A percentile compares a stretch with the other conserved stretches of the same genome.
Evolutionary conservation across 78 protist species (phyloP).

Genomic region (Dictyostelium discoideum): DNA sequence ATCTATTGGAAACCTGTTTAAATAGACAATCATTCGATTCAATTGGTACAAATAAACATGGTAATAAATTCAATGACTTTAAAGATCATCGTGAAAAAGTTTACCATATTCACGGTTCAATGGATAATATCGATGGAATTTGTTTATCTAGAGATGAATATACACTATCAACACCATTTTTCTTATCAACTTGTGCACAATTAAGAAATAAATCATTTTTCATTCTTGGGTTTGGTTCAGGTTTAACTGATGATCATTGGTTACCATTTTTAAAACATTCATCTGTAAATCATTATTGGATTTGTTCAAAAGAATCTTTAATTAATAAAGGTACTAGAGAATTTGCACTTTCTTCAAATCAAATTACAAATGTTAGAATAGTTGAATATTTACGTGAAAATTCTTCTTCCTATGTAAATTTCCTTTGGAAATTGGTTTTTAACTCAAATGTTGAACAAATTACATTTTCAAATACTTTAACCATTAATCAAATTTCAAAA

Average conservation of each 20-base stretch:
- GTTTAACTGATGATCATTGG: not conserved
- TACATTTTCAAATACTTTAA: not conserved
- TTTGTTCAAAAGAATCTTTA: not conserved
- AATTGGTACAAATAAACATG: not conserved
- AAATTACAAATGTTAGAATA: not conserved
- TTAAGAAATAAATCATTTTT: not conserved
- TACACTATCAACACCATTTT: not conserved
- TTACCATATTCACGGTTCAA: not conserved
- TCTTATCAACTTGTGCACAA: not conserved
- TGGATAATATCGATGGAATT: not conserved
- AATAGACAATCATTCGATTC: constrained; percentile 3
- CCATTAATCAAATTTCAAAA: not conserved
- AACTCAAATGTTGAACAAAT: not conserved
- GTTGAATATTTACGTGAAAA: not conserved
- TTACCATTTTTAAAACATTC: not conserved
- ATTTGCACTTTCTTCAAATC: not conserved
- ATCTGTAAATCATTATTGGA: not conserved
- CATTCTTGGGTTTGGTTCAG: not conserved
- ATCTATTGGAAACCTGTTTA: not conserved
- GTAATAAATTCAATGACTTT: not conserved
- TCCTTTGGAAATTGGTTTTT: constrained; percentile 8
- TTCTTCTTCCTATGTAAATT: not conserved
- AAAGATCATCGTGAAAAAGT: not conserved
- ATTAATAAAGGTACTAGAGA: not conserved
- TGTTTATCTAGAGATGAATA: constrained; percentile 8